phyloP scores from a whole-genome alignment of 2,329 filamentous ascomycete species.

The Exserohilum turcica region DNA sequence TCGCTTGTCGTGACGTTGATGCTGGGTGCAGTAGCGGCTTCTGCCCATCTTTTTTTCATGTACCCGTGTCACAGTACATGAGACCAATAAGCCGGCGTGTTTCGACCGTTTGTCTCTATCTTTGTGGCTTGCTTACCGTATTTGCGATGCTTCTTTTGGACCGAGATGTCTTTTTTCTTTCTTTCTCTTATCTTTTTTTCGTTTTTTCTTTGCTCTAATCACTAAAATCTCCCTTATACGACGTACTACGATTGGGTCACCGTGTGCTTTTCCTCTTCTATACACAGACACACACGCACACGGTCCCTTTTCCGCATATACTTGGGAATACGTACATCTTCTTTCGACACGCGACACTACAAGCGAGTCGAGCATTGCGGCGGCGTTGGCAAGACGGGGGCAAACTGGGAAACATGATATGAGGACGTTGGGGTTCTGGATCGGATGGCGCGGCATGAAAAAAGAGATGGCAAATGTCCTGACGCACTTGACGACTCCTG shows the following conservation, averaged over 20 bases:
- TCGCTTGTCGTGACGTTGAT: background rate
- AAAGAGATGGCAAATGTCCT: constrained; percentile 14
- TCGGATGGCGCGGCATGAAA: constrained; percentile 17
- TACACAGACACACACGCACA: constrained; percentile 13
- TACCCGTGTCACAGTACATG: too few relatives aligned
- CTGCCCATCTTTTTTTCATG: background rate
- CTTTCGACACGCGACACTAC: constrained; percentile 8
- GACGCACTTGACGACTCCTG: constrained; percentile 3
- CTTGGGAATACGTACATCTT: constrained; percentile 7
- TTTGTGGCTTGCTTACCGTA: constrained; percentile 4
- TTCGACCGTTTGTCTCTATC: too few relatives aligned
- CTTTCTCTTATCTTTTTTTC: too few relatives aligned
- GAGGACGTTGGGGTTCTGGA: constrained; percentile 14
- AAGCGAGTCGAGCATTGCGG: constrained; percentile 18
- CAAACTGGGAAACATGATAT: constrained; percentile 24
- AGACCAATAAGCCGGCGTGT: too few relatives aligned
- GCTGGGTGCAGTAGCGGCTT: background rate
- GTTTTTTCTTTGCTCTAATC: constrained; percentile 21
- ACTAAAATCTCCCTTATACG: constrained; percentile 28
- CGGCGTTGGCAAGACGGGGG: constrained; percentile 30
- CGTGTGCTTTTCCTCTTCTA: constrained; percentile 33
- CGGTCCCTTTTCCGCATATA: constrained; percentile 22
- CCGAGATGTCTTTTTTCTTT: constrained; percentile 28
- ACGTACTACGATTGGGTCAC: constrained; percentile 37
- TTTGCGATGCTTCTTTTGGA: constrained; percentile 19